These are phyloP conservation scores for Blastobotrys petasosporus DNA, from an alignment of 1,139 yeast species.

Conservation along the genomic window DNA sequence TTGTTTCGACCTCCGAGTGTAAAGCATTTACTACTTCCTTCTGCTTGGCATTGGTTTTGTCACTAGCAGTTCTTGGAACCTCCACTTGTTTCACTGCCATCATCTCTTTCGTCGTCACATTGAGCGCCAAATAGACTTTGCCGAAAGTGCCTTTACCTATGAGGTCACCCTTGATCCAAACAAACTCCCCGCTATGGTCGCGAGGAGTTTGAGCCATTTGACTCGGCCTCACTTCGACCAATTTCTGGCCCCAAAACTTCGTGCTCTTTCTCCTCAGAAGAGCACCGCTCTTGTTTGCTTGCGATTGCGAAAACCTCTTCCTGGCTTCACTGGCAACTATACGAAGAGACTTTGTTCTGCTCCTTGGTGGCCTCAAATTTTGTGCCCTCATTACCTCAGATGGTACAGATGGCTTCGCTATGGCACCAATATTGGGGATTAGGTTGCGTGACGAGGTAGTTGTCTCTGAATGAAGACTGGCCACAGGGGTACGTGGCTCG, in stretches of 20 bases:
- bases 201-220: slow-evolving; percentile 43
- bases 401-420: background rate
- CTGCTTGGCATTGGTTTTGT: slow-evolving; percentile 39
- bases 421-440: background rate
- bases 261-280: slow-evolving; percentile 71
- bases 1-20: slow-evolving; percentile 85
- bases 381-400: too few relatives aligned
- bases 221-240: slow-evolving; percentile 79
- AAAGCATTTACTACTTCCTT: slow-evolving; percentile 73
- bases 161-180: slow-evolving; percentile 96
- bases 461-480: background rate
- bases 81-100: slow-evolving; percentile 95
- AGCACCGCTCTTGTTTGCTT: slow-evolving; percentile 20
- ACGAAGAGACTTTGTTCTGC: slow-evolving; percentile 72
- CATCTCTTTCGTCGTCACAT: slow-evolving; percentile 97
- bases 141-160: slow-evolving; percentile 98
- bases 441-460: background rate
- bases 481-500: slow-evolving; percentile 15
- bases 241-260: slow-evolving; percentile 95
- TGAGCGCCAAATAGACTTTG: slow-evolving; percentile 85
- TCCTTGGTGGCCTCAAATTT: background rate
- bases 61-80: slow-evolving; percentile 48
- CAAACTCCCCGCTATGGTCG: slow-evolving; percentile 67
- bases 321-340: slow-evolving; percentile 74
- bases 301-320: slow-evolving; percentile 34